Evolutionary conservation across 2,329 filamentous ascomycete genomes (phyloP).

Genomic region (Cyphellophora europaea): DNA sequence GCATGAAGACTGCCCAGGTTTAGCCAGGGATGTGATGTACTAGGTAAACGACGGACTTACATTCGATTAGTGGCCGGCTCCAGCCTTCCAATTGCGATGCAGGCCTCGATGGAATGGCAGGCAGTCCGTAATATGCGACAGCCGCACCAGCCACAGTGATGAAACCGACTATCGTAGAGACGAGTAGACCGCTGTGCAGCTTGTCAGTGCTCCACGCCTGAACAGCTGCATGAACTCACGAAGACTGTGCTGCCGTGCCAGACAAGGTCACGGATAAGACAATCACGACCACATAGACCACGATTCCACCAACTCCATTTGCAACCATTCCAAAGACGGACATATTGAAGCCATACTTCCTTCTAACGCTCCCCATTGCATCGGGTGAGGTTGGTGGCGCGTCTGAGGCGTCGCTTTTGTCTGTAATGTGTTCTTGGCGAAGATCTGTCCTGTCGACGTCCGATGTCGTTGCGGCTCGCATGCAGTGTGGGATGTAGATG

Average conservation of each 20-base stretch:
- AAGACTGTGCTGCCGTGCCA: background rate
- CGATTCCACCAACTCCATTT: background rate
- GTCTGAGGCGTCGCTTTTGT: too few relatives aligned
- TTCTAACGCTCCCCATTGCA: background rate
- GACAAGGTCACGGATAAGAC: slow-evolving; percentile 2
- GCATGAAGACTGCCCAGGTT: slow-evolving; percentile 1
- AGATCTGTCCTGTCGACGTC: background rate
- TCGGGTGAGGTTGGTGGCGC: background rate
- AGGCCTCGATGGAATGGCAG: background rate
- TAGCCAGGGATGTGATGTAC: too few relatives aligned
- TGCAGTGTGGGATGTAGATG: slow-evolving; percentile 6
- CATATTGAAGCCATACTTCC: slow-evolving; percentile 3
- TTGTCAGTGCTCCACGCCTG: background rate
- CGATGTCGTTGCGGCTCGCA: background rate
- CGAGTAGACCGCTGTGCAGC: slow-evolving; percentile 1
- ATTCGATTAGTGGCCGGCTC: background rate
- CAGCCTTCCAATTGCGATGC: background rate
- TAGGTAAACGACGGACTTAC: background rate
- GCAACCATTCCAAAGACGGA: slow-evolving; percentile 2
- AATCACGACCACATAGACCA: slow-evolving; percentile 2
- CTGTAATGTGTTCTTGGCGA: too few relatives aligned
- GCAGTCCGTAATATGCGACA: slow-evolving; percentile 2
- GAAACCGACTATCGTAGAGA: slow-evolving; percentile 4
- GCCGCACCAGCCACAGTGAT: slow-evolving; percentile 1
- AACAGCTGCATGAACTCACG: slow-evolving; percentile 1